These are phyloP conservation scores for Lojkania enalia DNA, from an alignment of 2,329 filamentous ascomycete species.

Conservation along the genomic window DNA sequence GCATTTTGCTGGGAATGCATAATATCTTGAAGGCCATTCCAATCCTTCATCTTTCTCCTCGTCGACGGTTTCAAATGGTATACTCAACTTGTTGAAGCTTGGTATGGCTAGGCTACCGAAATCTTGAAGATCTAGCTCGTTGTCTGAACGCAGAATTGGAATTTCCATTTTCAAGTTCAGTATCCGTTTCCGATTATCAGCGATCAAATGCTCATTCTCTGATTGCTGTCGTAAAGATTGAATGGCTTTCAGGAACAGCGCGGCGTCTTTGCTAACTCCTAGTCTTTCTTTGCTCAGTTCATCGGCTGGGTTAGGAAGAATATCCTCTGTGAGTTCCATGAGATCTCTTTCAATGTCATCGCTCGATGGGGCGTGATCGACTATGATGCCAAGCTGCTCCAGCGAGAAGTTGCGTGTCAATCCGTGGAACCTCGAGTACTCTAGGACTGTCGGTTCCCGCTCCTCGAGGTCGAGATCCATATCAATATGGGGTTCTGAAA, in stretches of 20 bases:
- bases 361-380: conserved; percentile 14
- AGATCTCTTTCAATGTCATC: conserved; percentile 22
- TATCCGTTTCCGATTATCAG: conserved; percentile 21
- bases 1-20: conserved; percentile 29
- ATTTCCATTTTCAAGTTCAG: conserved; percentile 48
- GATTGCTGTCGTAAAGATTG: conserved; percentile 9
- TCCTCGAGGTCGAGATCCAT: conserved; percentile 25
- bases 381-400: conserved; percentile 25
- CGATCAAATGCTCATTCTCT: not conserved
- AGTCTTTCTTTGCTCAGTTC: conserved; percentile 33
- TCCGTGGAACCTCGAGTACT: conserved; percentile 53
- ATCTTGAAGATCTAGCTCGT: conserved; percentile 49
- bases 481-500: too few species aligned
- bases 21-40: conserved; percentile 45
- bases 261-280: conserved; percentile 32
- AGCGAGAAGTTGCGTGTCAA: conserved; percentile 45
- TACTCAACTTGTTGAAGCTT: conserved; percentile 32
- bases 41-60: conserved; percentile 50
- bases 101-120: conserved; percentile 38
- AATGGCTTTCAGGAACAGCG: conserved; percentile 30
- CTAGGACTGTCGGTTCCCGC: conserved; percentile 45
- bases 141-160: conserved; percentile 52
- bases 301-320: conserved; percentile 14
- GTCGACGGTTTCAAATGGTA: conserved; percentile 41
- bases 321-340: conserved; percentile 19